phyloP scores from a whole-genome alignment of 192 early-diverging fungal genomes.

The Coemansia sp. region DNA sequence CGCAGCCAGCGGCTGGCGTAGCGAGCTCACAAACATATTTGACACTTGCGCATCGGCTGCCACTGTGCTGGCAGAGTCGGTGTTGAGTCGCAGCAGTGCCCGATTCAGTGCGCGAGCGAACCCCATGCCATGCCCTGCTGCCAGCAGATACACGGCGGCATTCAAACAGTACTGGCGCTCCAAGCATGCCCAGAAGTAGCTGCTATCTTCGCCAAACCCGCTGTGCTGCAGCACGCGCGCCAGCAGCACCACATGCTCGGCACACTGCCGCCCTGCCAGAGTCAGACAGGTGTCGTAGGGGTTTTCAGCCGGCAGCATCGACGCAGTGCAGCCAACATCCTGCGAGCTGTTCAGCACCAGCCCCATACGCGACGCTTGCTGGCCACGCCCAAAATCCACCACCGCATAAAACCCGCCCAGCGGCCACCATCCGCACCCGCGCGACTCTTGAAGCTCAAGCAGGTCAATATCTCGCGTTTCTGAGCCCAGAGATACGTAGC shows the following conservation, averaged over 20 bases:
- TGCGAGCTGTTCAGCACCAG: conserved; percentile 28
- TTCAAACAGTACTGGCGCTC: conserved; percentile 18
- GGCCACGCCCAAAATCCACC: conserved; percentile 17
- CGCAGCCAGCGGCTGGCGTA: conserved; percentile 16
- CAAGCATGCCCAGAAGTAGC: conserved; percentile 34
- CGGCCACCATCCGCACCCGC: conserved; percentile 45
- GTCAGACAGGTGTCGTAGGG: conserved; percentile 31
- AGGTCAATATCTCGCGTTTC: conserved; percentile 34
- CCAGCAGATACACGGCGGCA: conserved; percentile 22
- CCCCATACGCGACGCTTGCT: conserved; percentile 5
- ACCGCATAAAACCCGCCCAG: conserved; percentile 38
- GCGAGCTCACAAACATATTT: conserved; percentile 7
- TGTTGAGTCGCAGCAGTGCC: background rate
- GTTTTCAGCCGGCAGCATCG: conserved; percentile 17
- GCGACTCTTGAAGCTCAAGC: conserved; percentile 8
- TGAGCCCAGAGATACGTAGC: conserved; percentile 30
- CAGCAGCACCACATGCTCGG: conserved; percentile 27
- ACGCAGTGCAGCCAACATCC: conserved; percentile 12
- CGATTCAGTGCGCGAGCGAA: conserved; percentile 21
- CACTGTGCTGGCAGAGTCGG: background rate
- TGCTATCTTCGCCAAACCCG: conserved; percentile 33
- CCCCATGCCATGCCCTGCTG: conserved; percentile 11
- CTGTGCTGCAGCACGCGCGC: conserved; percentile 13
- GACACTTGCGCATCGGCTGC: background rate
- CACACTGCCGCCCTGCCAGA: conserved; percentile 33